Evolutionary conservation across 176 grass and related monocot genomes (phyloP), one percentile per base, ranked within the genome.

Genomic region (Miscanthus lutarioriparius): DNA sequence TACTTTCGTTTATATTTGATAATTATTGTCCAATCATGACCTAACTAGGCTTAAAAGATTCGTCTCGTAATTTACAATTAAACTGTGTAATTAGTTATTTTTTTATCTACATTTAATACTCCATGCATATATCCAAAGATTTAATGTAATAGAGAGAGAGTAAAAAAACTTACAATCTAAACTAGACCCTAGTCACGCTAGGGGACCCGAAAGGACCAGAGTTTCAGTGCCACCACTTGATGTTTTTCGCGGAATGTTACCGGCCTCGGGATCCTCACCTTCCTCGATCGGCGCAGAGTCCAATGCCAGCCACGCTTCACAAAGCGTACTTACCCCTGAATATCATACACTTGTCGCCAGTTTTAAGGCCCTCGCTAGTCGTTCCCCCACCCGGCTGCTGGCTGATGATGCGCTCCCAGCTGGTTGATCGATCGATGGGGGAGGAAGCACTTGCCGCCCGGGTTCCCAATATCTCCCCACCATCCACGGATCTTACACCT

Each of bases 181-280:
- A n/a, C n/a, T n/a, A n/a, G n/a, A n/a, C n/a, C n/a, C 37, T 7
- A 39, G 38, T 48, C 25, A 39, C 49, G 68, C 43, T 19, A 7
- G 51, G 64, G 74, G 48, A 4, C 51, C 53, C 19, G 2, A 20
- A 58, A 80, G 13, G 22, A 7, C 75, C 45, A 27, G 5, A 61
- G 76, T 85, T 89, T 75, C 70, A 49, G 87, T 70, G 82, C 82
- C 70, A 23, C 44, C 69, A 83, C 16, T 58, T 9, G 56, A 25
- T 33, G 33, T 44, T 53, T 81, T 72, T 62, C 61, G 69, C 74
- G 75, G 89, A 90, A 87, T 87, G 84, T 90, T 72, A 78, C 80
- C 62, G 10, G 67, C 89, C 56, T 64, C 26, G 80, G 89, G 84
- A 90, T 87, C 89, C 59, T 72, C 84, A 79, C 68, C 79, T 87